These are phyloP conservation scores for Pseudofabraea citricarpa DNA, from an alignment of 2,329 filamentous ascomycete genomes.

Conservation along the genomic window DNA sequence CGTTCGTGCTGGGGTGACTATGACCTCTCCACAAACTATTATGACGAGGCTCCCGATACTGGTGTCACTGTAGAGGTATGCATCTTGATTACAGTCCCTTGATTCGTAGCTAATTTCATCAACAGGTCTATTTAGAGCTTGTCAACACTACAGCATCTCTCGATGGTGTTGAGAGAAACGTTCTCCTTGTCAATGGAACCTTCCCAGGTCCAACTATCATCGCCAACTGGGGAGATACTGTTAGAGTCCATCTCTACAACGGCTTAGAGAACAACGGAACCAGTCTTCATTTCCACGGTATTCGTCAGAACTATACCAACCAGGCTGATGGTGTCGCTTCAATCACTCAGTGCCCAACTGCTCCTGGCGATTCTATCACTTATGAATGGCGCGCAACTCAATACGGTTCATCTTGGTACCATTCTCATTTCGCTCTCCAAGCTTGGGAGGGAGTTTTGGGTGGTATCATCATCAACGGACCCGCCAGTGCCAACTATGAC, in stretches of 20 bases:
- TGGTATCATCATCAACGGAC: constrained; percentile 54
- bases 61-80: constrained; percentile 38
- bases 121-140: too few relatives aligned
- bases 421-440: constrained; percentile 47
- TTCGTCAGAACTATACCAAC: constrained; percentile 33
- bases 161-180: constrained; percentile 21
- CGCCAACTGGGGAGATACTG: constrained; percentile 28
- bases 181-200: constrained; percentile 24
- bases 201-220: constrained; percentile 24
- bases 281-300: constrained; percentile 43
- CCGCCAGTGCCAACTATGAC: constrained; percentile 53
- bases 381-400: neutral
- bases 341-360: constrained; percentile 23
- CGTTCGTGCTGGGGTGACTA: constrained; percentile 38
- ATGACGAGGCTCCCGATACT: constrained; percentile 28
- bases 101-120: too few relatives aligned
- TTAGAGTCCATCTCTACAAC: constrained; percentile 24
- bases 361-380: neutral
- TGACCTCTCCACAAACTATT: constrained; percentile 36
- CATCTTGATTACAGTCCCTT: constrained; percentile 8
- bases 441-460: constrained; percentile 51
- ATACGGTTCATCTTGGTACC: constrained; percentile 51
- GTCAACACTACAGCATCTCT: constrained; percentile 15
- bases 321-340: constrained; percentile 35
- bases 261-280: constrained; percentile 34